Conservation (phyloP, 345 rosid species). For the Reutealis trisperma region DNA sequence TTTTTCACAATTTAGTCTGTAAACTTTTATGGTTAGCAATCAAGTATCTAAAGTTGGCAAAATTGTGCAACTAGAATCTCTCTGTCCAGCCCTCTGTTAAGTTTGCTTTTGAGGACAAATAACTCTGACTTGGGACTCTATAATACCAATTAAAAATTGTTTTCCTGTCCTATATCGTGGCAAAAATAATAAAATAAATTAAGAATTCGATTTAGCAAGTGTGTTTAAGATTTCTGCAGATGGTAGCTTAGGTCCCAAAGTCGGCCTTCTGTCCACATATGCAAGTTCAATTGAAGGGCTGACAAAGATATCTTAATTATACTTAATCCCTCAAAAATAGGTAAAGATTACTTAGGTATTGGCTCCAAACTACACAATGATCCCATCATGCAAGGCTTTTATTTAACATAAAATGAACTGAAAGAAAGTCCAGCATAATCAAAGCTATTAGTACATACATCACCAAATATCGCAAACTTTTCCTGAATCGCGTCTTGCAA, state of each 20-base stretch:
- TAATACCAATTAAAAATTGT: neutral
- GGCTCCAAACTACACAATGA: neutral
- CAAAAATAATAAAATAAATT: neutral
- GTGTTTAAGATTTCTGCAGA: too few relatives aligned
- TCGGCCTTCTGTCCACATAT: neutral
- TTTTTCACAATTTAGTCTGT: neutral
- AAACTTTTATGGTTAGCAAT: neutral
- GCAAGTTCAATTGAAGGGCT: neutral
- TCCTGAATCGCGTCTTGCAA: constrained; percentile 97
- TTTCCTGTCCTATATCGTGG: neutral
- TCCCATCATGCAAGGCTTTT: neutral
- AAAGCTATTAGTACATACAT: constrained; percentile 54
- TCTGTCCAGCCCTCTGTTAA: neutral
- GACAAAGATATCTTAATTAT: neutral
- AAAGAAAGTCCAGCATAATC: constrained; percentile 2
- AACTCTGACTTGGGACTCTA: too few relatives aligned
- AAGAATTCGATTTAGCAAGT: neutral
- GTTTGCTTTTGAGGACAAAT: neutral
- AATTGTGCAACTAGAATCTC: neutral
- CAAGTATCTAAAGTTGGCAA: neutral
- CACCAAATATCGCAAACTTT: constrained; percentile 93
- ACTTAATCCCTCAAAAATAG: neutral
- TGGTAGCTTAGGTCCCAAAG: neutral
- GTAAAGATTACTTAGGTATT: neutral
- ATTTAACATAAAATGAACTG: neutral